phyloP scores from a whole-genome alignment of 2,329 filamentous ascomycete species.

The Aspergillus sp. region DNA sequence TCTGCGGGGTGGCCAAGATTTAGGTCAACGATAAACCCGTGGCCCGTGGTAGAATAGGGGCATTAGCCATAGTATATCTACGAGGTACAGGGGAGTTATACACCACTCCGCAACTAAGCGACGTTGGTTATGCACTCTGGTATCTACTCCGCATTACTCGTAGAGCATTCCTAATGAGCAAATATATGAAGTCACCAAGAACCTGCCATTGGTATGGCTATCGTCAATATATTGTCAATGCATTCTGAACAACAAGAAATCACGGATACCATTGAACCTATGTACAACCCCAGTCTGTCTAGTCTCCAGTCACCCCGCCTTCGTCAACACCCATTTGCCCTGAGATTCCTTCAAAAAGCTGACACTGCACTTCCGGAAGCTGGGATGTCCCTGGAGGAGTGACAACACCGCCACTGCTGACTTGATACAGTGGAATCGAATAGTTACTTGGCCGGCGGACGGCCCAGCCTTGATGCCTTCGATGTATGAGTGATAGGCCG shows the following conservation, averaged over 20 bases:
- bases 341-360: conserved; percentile 10
- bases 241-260: not conserved
- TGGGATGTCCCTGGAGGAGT: conserved; percentile 8
- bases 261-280: not conserved
- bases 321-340: not conserved
- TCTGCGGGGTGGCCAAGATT: no score
- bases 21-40: no score
- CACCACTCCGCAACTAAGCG: no score
- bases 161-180: no score
- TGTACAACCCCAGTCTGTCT: not conserved
- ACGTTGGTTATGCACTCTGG: no score
- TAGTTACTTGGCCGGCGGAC: conserved; percentile 4
- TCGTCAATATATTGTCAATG: no score
- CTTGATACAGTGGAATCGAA: conserved; percentile 18
- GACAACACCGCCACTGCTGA: conserved; percentile 8
- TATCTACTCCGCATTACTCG: no score
- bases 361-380: conserved; percentile 9
- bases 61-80: no score
- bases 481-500: conserved; percentile 7
- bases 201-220: no score
- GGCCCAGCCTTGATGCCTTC: conserved; percentile 12
- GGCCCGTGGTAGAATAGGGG: no score
- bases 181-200: no score
- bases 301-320: not conserved
- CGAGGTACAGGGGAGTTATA: no score